Evolutionary conservation across 495 filamentous ascomycete species (phyloP), one percentile per base, ranked within the genome.

Genomic region (Staphylotrichum longicolle): DNA sequence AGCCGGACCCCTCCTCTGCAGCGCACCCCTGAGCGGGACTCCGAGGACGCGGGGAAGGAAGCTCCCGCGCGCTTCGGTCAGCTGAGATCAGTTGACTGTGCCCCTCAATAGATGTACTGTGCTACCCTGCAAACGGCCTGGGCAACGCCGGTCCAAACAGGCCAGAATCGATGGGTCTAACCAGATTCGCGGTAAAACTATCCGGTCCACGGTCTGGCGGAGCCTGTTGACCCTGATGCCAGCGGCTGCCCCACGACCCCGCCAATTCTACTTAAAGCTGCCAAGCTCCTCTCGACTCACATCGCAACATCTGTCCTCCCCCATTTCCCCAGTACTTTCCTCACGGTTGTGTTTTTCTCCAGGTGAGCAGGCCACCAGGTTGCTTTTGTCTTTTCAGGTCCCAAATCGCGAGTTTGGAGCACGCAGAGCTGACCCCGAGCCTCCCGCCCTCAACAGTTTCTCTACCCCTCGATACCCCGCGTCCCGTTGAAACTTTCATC

Each of bases 391-490:
- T 33, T 34, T 34, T 14, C 49, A 35, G 11, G 12, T 40, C 12
- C 33, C 32, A 46, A 34, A 42, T 58, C 5, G 44, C 35, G 35
- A 9, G 11, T 41, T 57, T 14, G 32, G 10, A 33, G 41, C 50
- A 57, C 37, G 41, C 34, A 10, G 54, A 61, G 47, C 65, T 66
- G 44, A 69, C 57, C 49, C 15, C 39, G 33, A 40, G 41, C 54
- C 58, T 30, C 55, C 41, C 48, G 32, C 51, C 34, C 0, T 35
- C 20, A 34, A 14, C 20, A 49, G 34, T 49, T 66, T 27, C 20
- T 27, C 20, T 27, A 61, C 68, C 66, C 67, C 66, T 66, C 59
- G 59, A 66, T 54, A 62, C 67, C 65, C 49, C 63, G 51, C 60
- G 61, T 41, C 35, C 41, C 27, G 41, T 52, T 65, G 53, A n/a